A percentile compares a stretch with the other conserved stretches of the same genome.
Conservation (phyloP, 1,284 basidiomycete genomes). For the Ceratobasidium sp. region DNA sequence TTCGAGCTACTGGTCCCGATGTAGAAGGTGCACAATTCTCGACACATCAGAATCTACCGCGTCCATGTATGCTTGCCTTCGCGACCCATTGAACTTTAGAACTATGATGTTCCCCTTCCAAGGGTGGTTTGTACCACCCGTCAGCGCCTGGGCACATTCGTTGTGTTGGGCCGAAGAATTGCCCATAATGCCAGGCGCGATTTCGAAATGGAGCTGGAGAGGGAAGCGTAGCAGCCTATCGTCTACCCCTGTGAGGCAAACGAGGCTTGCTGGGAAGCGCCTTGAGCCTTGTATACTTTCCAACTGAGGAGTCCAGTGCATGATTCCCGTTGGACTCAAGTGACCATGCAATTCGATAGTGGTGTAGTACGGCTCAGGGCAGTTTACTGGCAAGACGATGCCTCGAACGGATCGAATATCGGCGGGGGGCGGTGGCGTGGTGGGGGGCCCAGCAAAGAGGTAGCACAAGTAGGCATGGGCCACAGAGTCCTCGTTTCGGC, state of each 20-base stretch:
- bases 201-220: constrained; percentile 7
- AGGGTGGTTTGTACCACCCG: constrained; percentile 1
- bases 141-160: not conserved
- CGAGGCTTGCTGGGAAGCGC: not conserved
- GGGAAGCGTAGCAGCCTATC: not conserved
- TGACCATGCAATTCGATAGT: too few species aligned
- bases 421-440: not conserved
- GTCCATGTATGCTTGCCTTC: not conserved
- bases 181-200: not conserved
- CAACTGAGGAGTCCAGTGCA: too few species aligned
- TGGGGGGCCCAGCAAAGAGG: too few species aligned
- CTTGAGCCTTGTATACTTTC: too few species aligned
- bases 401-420: not conserved
- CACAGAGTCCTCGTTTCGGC: not conserved
- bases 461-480: not conserved
- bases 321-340: too few species aligned
- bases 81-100: constrained; percentile 12
- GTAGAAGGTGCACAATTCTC: not conserved
- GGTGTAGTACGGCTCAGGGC: too few species aligned
- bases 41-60: not conserved
- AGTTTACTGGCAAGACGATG: not conserved
- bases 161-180: not conserved
- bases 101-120: constrained; percentile 21
- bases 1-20: too few species aligned
- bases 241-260: not conserved